Conservation (phyloP, 495 filamentous ascomycete species). For the Penicillium angulare region DNA sequence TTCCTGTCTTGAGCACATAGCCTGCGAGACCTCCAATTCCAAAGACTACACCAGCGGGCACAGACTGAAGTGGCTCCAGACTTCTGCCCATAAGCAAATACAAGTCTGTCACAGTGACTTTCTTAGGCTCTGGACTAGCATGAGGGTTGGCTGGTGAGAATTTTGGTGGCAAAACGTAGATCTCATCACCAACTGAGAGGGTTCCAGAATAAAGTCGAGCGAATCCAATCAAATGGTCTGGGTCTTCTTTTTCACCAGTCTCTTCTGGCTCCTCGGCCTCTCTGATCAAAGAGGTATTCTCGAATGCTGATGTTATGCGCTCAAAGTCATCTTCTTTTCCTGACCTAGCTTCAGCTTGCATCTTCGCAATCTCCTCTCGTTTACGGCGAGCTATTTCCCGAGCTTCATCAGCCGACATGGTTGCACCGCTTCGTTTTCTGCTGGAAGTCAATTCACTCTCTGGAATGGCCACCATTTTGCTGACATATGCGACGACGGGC, state of each 20-base stretch:
- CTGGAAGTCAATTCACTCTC: slow-evolving; percentile 87
- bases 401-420: slow-evolving; percentile 85
- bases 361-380: slow-evolving; percentile 77
- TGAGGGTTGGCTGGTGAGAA: slow-evolving; percentile 81
- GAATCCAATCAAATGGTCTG: slow-evolving; percentile 91
- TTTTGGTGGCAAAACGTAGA: slow-evolving; percentile 90
- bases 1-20: slow-evolving; percentile 90
- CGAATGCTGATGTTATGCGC: slow-evolving; percentile 54
- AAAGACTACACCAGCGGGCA: slow-evolving; percentile 93
- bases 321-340: slow-evolving; percentile 40
- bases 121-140: slow-evolving; percentile 71
- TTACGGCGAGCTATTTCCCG: slow-evolving; percentile 84
- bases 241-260: slow-evolving; percentile 54
- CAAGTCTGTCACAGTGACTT: slow-evolving; percentile 80
- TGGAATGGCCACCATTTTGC: slow-evolving; percentile 95
- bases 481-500: slow-evolving; percentile 92
- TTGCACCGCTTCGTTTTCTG: slow-evolving; percentile 57
- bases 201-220: slow-evolving; percentile 90
- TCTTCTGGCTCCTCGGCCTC: slow-evolving; percentile 35
- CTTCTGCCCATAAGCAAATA: slow-evolving; percentile 96
- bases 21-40: slow-evolving; percentile 93
- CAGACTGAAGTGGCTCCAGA: slow-evolving; percentile 76
- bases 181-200: slow-evolving; percentile 79
- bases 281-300: slow-evolving; percentile 51
- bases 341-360: slow-evolving; percentile 58